Evolutionary conservation across 2,329 filamentous ascomycete species (phyloP).

Genomic region (Herpotrichia juniperi): DNA sequence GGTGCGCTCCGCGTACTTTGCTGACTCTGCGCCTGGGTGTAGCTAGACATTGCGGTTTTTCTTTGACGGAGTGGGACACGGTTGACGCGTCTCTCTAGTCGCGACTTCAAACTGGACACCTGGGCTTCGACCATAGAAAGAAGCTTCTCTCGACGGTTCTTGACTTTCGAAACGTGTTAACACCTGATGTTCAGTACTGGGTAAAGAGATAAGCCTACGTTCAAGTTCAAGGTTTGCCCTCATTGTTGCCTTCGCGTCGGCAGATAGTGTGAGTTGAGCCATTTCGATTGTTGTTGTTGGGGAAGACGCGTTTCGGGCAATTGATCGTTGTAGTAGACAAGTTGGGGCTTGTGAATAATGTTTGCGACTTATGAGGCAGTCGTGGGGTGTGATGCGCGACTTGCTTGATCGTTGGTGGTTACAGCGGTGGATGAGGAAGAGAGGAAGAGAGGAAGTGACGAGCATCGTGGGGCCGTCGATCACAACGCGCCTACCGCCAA

Average conservation of each 20-base stretch:
- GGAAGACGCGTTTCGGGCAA: slow-evolving; percentile 16
- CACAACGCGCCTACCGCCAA: not conserved
- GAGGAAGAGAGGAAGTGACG: not conserved
- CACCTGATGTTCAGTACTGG: slow-evolving; percentile 4
- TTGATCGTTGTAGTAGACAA: not conserved
- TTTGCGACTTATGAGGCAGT: not conserved
- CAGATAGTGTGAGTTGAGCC: slow-evolving; percentile 25
- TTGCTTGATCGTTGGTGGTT: not conserved
- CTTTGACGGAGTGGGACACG: slow-evolving; percentile 83
- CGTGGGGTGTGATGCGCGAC: not conserved
- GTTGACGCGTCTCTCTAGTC: slow-evolving; percentile 92
- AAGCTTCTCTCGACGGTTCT: slow-evolving; percentile 84
- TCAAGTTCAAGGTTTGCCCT: slow-evolving; percentile 41
- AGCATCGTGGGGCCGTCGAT: not conserved
- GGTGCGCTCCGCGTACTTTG: slow-evolving; percentile 75
- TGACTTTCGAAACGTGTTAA: slow-evolving; percentile 58
- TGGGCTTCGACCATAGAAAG: slow-evolving; percentile 89
- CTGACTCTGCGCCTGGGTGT: slow-evolving; percentile 64
- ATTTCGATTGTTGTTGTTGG: slow-evolving; percentile 22
- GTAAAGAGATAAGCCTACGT: slow-evolving; percentile 20
- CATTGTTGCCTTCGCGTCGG: slow-evolving; percentile 43
- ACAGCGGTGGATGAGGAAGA: not conserved
- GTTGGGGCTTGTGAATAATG: not conserved
- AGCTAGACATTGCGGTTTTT: slow-evolving; percentile 80
- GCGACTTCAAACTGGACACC: slow-evolving; percentile 80